Base-by-base conservation (phyloP, 129 eudicot species). In the Saposhnikovia divaricata region DNA sequence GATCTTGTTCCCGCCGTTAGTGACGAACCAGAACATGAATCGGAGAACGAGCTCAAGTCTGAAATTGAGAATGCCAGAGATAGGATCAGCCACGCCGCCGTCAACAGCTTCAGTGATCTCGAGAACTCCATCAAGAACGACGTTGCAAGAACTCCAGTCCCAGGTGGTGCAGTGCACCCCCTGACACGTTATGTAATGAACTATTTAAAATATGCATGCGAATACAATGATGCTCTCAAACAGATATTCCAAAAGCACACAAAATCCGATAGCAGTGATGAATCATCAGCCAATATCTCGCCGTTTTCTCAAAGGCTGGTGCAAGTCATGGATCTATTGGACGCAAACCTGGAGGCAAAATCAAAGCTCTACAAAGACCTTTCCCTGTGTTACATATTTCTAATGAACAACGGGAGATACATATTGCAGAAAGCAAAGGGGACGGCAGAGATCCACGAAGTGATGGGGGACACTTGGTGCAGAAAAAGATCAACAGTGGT, bases 151-250 rank as follows among this genome's bases (percentile, higher is more conserved):
- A 78, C 86, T 1, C 84, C 91, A 0, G 85, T 92, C 28, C 96
- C 90, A 1, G 93, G 93, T 4, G 98, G 98, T 1, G 97, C 88
- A 12, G 85, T 92, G 43, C 97, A 94, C 85, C 98, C 98, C 6
- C 81, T 90, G 9, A 90, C 93, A 0, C 93, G 96, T 1, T 90
- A 95, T 82, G 88, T 92, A 28, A 81, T 95, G 87, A 89, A 88
- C 72, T 92, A 90, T 78, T 82, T 95, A 19, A 83, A 86, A 78
- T 87, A 87, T 31, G 88, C 93, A 0, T 86, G 91, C 16, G 93
- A 90, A 46, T 94, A 86, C 83, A 83, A 80, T 43, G 85, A 85
- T 34, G 81, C 88, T 0, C 66, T 94, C 18, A 93, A 90, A 77
- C 72, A 77, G 4, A 80, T 92, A 13, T 92, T 91, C 53, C 66